Base-by-base conservation (phyloP, 208 protist species). In the Leishmania amazonensis region DNA sequence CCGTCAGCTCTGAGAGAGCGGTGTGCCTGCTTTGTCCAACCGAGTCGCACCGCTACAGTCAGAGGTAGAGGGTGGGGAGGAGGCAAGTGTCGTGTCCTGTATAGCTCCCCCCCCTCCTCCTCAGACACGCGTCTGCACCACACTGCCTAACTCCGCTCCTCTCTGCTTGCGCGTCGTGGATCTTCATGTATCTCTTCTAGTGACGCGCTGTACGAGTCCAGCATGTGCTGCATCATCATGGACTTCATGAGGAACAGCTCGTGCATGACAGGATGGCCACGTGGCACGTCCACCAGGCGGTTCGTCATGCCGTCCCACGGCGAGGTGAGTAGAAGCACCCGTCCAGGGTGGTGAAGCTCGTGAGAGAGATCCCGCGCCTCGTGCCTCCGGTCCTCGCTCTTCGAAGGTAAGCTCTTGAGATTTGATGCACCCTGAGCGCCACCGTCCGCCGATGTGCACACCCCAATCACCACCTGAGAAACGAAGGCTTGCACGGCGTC, bases 261-360 rank as follows among this genome's bases (percentile, higher is more conserved):
- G 77, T 94, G 91, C 78, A 88, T 88, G 75, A 88, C 64, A 53
- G 86, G 70, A 70, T 94, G 84, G n/a, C 89, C 85, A 42, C 85
- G 85, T 8, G 91, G 89, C 28, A 94, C 88, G 65, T 92, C 86
- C 5, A 93, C 87, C 21, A 94, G 84, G 45, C 91, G 87, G 73
- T 91, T 93, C 21, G 67, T 84, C 28, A 53, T 40, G 13, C 73
- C 40, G 7, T 91, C 83, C 72, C 87, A 90, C 28, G 85, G 87
- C 51, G 82, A 81, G n/a, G 91, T 94, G 17, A 93, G 79, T 79
- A 91, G 79, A 58, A 93, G 76, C 35, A 93, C 88, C 17, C 89
- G 89, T 19, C 91, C 91, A 21, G 89, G 89, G 73, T 93, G 89
- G 72, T 91, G 81, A 80, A 94, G 81, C 81, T 94, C 91, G 11